Base-by-base conservation (phyloP, 148 eudicot species). In the Arbutus unedo region DNA sequence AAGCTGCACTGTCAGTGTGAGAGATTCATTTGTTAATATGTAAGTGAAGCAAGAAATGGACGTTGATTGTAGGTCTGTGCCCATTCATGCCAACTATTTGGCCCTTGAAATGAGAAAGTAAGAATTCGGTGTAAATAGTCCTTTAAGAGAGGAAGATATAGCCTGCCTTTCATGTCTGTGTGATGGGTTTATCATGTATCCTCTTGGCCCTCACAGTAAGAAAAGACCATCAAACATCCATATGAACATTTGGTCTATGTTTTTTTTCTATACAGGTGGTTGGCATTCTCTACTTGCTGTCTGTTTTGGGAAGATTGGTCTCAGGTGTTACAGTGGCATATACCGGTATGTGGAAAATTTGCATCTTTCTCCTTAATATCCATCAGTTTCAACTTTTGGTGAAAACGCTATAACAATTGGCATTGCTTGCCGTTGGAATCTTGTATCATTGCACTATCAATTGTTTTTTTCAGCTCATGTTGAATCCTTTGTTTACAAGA, bases 251-350 rank as follows among this genome's bases (percentile, higher is more conserved):
- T 41, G 79, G 43, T 47, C 67, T 19, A 57, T 57, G 41, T 70
- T 15, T 66, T 87, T 87, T 25, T 60, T 31, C 45, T 79, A 68
- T 31, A 19, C 91, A 96, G 99, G 99, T 94, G 78, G 96, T 94
- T 64, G 53, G 85, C 66, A 84, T 89, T 82, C 91, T 96, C 11
- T 96, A 94, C 79, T 14, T 90, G 83, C 93, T 96, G 74, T 96
- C 99, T 14, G 93, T 86, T 60, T 75, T 96, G 73, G 99, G 99
- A 82, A 96, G 98, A 84, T 76, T 88, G 84, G 88, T 94, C 82
- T 89, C 99, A 31, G 98, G 97, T 79, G 91, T 91, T 74, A 93
- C 97, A 11, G 89, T 96, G 82, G 98, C 98, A 74, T 96, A 94
- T 89, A 90, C 91, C 68, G 99, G 99, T 96, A 88, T 55, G 82